Evolutionary conservation across 163 green algal species (phyloP).

Genomic region (Scenedesmus sp.): DNA sequence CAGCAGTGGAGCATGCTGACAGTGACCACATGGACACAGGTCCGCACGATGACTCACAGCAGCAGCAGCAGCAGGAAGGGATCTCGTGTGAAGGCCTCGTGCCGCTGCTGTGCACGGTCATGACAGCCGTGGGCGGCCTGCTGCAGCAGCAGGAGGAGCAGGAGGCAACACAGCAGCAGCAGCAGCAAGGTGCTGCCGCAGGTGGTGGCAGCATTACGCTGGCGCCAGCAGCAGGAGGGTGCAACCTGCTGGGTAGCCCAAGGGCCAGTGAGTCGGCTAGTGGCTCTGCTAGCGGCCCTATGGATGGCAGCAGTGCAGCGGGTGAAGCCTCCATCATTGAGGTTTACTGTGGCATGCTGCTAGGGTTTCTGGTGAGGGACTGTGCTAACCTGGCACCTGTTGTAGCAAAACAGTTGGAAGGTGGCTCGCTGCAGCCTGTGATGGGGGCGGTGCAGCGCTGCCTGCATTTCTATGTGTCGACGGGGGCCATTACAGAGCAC

Average conservation of each 20-base stretch:
- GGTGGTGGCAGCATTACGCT: not conserved
- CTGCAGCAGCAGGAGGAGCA: slow-evolving; percentile 38
- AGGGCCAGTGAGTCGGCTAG: not conserved
- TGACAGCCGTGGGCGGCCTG: slow-evolving; percentile 33
- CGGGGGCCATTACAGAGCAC: slow-evolving; percentile 54
- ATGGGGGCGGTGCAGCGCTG: slow-evolving; percentile 44
- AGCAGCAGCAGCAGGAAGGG: not conserved
- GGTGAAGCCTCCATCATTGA: slow-evolving; percentile 64
- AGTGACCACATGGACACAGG: not conserved
- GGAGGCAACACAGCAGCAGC: not conserved
- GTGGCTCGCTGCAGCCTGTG: slow-evolving; percentile 13
- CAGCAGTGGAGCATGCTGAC: not conserved
- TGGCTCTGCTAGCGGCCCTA: not conserved
- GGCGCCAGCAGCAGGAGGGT: not conserved
- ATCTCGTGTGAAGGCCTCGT: slow-evolving; percentile 24
- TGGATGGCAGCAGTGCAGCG: slow-evolving; percentile 40
- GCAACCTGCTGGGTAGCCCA: not conserved
- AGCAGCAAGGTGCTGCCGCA: not conserved
- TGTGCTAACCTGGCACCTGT: not conserved
- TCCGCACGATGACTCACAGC: not conserved
- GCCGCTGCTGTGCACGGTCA: slow-evolving; percentile 58
- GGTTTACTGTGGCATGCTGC: slow-evolving; percentile 58
- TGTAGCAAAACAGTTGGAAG: slow-evolving; percentile 7
- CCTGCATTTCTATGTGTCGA: slow-evolving; percentile 53
- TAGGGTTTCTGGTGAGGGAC: slow-evolving; percentile 58